Evolutionary conservation across 1,284 basidiomycete species (phyloP), one percentile per base, ranked within the genome.

Genomic region (Thecaphora thlaspeos): DNA sequence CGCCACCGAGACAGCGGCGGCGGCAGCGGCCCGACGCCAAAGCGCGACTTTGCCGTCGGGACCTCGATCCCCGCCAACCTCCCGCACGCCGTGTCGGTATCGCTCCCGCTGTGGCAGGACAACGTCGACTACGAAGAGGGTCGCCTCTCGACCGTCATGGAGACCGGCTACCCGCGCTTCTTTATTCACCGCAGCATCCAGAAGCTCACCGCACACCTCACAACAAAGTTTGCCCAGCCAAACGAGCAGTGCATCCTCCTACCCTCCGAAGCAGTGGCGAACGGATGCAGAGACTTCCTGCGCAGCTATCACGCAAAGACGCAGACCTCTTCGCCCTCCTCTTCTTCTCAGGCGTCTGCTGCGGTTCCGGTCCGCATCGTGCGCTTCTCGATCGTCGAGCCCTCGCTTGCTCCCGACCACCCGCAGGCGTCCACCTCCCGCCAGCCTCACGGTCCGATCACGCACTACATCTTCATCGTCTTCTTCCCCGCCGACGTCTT

Each of bases 121-220:
- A 91, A 89, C 68, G 85, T 98, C 43, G 93, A 84, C 14, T 99
- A 97, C 70, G 94, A 97, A 79, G 88, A 92, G 71, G 91, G 91
- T 14, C 83, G 91, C 34, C 87, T 98, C 7, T 77, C 88, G 2
- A 84, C 89, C 51, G 82, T 81, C 17, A 93, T 97, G 91, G 84
- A 89, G 51, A 86, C 87, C 4, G 95, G 94, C n/a, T 99, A 98
- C 76, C 95, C 95, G 0, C 82, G 95, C 43, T 99, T 98, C 81
- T 97, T 95, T 78, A 89, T 98, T 49, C 91, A 96, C 78, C 81
- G 86, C 22, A 88, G 84, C 62, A 92, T 97, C 34, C 85, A 87
- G 75, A 90, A 91, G 43, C 68, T 74, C 3, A 62, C 70, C 18
- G 48, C 43, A 24, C 38, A 68, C 14, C 51, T 72, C 32, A 46